A percentile compares a stretch with the other conserved stretches of the same genome.
Conservation (phyloP, 371 early-diverging fungal species). For the Fennellomyces sp. region DNA sequence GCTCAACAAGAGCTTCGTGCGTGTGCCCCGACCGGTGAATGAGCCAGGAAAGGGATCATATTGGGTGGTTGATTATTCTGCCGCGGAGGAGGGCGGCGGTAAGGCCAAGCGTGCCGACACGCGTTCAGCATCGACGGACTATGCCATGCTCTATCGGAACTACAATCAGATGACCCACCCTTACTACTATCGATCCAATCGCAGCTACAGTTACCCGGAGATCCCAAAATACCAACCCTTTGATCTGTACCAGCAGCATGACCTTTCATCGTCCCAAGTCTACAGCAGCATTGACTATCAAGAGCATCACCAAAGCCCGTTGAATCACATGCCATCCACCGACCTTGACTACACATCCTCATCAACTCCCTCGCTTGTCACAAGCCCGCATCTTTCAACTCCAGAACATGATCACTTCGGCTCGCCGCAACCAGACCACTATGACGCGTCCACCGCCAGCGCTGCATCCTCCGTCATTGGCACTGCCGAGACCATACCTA, state of each 20-base stretch:
- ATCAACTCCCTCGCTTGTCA: constrained; percentile 11
- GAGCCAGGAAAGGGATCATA: constrained; percentile 98
- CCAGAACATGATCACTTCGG: constrained; percentile 10
- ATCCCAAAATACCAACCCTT: not conserved
- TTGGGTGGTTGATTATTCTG: constrained; percentile 79
- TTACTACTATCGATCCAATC: not conserved
- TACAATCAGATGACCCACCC: constrained; percentile 3
- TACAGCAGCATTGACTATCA: constrained; percentile 2
- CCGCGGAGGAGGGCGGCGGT: constrained; percentile 20
- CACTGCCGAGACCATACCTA: not conserved
- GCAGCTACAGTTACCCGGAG: not conserved
- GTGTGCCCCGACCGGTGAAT: constrained; percentile 85
- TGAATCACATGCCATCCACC: constrained; percentile 4
- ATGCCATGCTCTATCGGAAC: constrained; percentile 1
- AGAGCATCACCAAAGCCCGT: constrained; percentile 4
- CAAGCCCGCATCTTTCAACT: constrained; percentile 12
- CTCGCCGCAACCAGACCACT: constrained; percentile 2
- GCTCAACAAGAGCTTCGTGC: constrained; percentile 91
- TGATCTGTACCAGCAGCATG: not conserved
- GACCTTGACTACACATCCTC: constrained; percentile 5
- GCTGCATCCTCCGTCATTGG: not conserved
- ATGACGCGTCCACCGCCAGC: not conserved
- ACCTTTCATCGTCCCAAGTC: not conserved
- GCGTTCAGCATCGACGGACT: too few species aligned
- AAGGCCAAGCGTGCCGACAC: too few species aligned